Evolutionary conservation across 768 basidiomycete genomes (phyloP).

Genomic region (Psilocybe sp.): DNA sequence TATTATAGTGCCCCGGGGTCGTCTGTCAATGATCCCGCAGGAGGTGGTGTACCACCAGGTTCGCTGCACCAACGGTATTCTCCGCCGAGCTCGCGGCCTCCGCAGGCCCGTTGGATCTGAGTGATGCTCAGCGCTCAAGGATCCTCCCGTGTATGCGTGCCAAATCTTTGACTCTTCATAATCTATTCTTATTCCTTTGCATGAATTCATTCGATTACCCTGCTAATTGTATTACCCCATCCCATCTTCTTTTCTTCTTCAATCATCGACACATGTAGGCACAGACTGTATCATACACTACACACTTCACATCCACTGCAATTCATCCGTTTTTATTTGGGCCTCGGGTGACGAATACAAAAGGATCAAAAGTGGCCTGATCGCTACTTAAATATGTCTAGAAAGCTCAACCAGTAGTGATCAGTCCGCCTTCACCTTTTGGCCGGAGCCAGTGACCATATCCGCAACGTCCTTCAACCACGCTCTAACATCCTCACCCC

Average conservation of each 20-base stretch:
- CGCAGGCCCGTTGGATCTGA: not conserved
- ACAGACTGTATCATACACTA: too few relatives aligned
- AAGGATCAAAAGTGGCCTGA: too few relatives aligned
- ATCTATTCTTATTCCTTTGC: not conserved
- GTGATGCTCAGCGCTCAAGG: not conserved
- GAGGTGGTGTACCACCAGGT: not conserved
- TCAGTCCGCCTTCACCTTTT: not conserved
- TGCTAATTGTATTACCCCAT: not conserved
- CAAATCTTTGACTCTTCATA: not conserved
- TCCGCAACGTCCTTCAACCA: slow-evolving; percentile 38
- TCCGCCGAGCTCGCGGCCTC: not conserved
- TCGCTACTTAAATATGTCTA: not conserved
- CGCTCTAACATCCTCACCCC: slow-evolving; percentile 35
- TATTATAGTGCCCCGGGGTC: slow-evolving; percentile 14
- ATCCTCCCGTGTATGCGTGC: not conserved
- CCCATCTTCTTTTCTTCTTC: not conserved
- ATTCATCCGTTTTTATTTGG: too few relatives aligned
- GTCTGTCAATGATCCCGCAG: not conserved
- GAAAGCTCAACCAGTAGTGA: not conserved
- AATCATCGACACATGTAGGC: too few relatives aligned
- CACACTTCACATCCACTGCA: too few relatives aligned
- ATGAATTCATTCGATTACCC: not conserved
- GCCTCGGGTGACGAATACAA: too few relatives aligned
- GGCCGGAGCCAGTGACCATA: slow-evolving; percentile 19
- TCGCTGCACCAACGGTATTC: not conserved